Base-by-base conservation (phyloP, 768 basidiomycete species). In the Mrakia blollopis region DNA sequence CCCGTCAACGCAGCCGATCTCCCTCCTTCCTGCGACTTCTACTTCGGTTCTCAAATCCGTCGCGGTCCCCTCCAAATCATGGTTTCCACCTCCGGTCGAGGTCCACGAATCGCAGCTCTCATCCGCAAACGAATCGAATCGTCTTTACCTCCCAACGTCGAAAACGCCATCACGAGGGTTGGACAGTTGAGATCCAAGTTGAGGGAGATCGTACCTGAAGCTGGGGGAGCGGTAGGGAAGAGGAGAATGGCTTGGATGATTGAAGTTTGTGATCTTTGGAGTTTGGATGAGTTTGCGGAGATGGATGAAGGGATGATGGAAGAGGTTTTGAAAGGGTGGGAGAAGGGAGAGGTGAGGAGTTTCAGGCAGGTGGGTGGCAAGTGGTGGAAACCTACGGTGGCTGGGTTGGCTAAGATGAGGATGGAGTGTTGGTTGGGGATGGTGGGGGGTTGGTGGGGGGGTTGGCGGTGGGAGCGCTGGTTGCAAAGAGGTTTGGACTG, bases 1-100 rank as follows among this genome's bases (percentile, higher is more conserved):
- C 93, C 94, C 10, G 91, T 96, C 74, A 99, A 99, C 84, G 93
- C 94, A 78, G 97, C 97, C 54, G 96, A 99, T 85, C 91, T 98
- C 78, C 97, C 97, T 3, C 78, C 78, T 61, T 68, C 65, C 16
- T 99, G 97, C 86, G 96, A 99, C 84, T 99, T 99, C 82, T 98
- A 95, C 86, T 99, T 98, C 85, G 97, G 97, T 70, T 91, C 93
- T 4, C 92, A 93, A 83, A 89, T 98, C 78, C 90, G 93, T 41
- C 88, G 90, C 78, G 95, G 96, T 0, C 92, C 95, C 0, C 85
- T 99, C 32, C 94, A 97, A 84, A 89, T 99, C 79, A 91, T 98
- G 91, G 89, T 99, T 72, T 95, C 93, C 25, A 98, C 97, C 5
- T 92, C 92, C 78, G 97, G 97, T 44, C 90, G 92, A 80, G 92